Percentiles rank a stretch among this genome's conserved stretches.
These are phyloP conservation scores for Casaregolazyma lundiana DNA, from an alignment of 1,139 yeast species.

Conservation along the genomic window DNA sequence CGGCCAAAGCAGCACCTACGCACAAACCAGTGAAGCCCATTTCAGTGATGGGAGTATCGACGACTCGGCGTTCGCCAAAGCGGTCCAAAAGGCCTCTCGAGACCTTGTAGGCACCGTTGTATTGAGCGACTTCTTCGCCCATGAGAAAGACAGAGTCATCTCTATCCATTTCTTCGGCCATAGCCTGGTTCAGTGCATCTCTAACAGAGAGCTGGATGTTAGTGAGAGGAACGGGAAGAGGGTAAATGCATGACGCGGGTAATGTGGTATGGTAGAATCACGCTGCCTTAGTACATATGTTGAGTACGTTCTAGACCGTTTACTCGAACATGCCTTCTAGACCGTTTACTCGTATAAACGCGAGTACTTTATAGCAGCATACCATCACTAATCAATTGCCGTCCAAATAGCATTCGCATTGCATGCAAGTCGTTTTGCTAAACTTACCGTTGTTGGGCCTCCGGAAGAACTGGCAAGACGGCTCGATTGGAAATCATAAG, in stretches of 20 bases:
- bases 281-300: too few relatives aligned
- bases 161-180: constrained; percentile 96
- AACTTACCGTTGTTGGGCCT: constrained; percentile 32
- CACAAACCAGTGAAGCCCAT: constrained; percentile 98
- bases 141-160: constrained; percentile 91
- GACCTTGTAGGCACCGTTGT: constrained; percentile 98
- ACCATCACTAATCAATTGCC: too few relatives aligned
- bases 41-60: constrained; percentile 98
- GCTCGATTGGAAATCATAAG: constrained; percentile 22
- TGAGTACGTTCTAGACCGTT: too few relatives aligned
- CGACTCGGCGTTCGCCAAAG: constrained; percentile 93
- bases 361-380: too few relatives aligned
- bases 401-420: too few relatives aligned
- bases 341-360: too few relatives aligned
- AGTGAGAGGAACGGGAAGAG: background rate
- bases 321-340: too few relatives aligned
- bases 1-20: constrained; percentile 96
- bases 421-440: too few relatives aligned
- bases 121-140: constrained; percentile 99
- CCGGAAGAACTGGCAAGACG: constrained; percentile 28
- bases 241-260: too few relatives aligned
- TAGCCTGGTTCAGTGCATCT: constrained; percentile 91
- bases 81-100: constrained; percentile 94
- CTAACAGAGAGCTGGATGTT: constrained; percentile 66
- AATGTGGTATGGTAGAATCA: too few relatives aligned